Base-by-base conservation (phyloP, 768 basidiomycete species). In the Phylloporus scabripes region DNA sequence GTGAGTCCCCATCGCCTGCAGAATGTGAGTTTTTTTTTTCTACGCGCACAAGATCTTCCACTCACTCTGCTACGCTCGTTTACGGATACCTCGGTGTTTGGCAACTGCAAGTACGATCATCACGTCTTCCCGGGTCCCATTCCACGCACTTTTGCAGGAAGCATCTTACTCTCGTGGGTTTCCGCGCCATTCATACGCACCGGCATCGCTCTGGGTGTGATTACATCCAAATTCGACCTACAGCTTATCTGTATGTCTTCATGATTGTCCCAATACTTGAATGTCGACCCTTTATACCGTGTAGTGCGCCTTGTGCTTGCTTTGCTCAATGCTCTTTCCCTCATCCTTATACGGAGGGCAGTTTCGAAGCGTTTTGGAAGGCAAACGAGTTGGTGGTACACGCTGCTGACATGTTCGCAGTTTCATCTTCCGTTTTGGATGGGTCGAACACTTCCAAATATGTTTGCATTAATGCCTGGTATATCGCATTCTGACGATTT, bases 361-460 rank as follows among this genome's bases (percentile, higher is more conserved):
- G 74, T 88, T 1, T 70, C 76, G 0, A 66, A 67, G 10, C 79
- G 85, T 17, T 95, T 85, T 55, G 91, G 88, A 14, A 65, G 71
- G 2, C 61, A 65, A 3, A 75, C 83, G 0, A 72, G 81, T 12
- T 59, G 75, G 14, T 74, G 80, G 58, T 95, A 85, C 63, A 66
- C 78, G 1, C 53, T 93, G 0, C 62, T 96, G n/a, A 81, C 82
- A 4, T 75, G 81, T 55, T 81, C 85, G 0, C 92, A 95, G 61
- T 98, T 96, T 61, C 96, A 98, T 62, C 62, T 94, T 5, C 83
- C 84, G 7, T 99, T 91, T 65, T 98, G 92, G 85, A 89, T 92
- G 75, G 83, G 92, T 2, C 71, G 96, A 46, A 96, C 95, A 0
- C 67, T 98, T 7, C 95, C 96, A 1, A 99, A 98, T 64, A 95